Evolutionary conservation across 2,329 filamentous ascomycete species (phyloP).

Genomic region (Curvularia eragrostidis): DNA sequence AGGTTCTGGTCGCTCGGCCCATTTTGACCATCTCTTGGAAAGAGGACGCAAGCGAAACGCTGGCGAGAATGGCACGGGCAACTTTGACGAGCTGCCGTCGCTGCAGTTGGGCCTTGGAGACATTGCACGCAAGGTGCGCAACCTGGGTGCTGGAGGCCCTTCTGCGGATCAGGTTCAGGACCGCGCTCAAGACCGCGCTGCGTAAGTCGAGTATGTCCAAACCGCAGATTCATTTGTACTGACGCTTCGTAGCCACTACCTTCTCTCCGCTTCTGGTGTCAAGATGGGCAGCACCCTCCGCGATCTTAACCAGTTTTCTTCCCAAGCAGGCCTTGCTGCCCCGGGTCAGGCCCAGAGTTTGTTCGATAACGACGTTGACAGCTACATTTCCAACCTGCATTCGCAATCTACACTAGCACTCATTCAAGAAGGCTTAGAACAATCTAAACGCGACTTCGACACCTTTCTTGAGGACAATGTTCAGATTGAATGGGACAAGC

Average conservation of each 20-base stretch:
- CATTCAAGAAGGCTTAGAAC: slow-evolving; percentile 88
- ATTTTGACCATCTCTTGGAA: slow-evolving; percentile 70
- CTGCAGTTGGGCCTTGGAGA: slow-evolving; percentile 92
- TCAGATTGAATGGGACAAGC: slow-evolving; percentile 93
- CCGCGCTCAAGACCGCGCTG: slow-evolving; percentile 56
- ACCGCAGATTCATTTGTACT: slow-evolving; percentile 14
- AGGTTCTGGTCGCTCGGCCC: slow-evolving; percentile 59
- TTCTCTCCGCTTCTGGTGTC: slow-evolving; percentile 91
- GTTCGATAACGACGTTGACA: slow-evolving; percentile 65
- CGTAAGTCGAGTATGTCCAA: slow-evolving; percentile 52
- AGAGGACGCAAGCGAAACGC: slow-evolving; percentile 71
- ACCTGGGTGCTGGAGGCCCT: slow-evolving; percentile 75
- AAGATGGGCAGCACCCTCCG: slow-evolving; percentile 84
- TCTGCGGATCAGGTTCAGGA: slow-evolving; percentile 57
- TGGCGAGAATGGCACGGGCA: slow-evolving; percentile 64
- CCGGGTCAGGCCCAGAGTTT: slow-evolving; percentile 47
- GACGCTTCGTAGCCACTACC: slow-evolving; percentile 72
- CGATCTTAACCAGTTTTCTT: slow-evolving; percentile 81
- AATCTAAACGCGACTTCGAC: slow-evolving; percentile 91
- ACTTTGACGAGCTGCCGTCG: slow-evolving; percentile 80
- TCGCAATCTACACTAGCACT: slow-evolving; percentile 90
- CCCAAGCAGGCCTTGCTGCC: slow-evolving; percentile 68
- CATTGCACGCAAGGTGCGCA: slow-evolving; percentile 77
- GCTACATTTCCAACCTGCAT: slow-evolving; percentile 84
- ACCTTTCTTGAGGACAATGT: slow-evolving; percentile 93